Base-by-base conservation (phyloP, 331 rosid species). In the Ulmus americana region DNA sequence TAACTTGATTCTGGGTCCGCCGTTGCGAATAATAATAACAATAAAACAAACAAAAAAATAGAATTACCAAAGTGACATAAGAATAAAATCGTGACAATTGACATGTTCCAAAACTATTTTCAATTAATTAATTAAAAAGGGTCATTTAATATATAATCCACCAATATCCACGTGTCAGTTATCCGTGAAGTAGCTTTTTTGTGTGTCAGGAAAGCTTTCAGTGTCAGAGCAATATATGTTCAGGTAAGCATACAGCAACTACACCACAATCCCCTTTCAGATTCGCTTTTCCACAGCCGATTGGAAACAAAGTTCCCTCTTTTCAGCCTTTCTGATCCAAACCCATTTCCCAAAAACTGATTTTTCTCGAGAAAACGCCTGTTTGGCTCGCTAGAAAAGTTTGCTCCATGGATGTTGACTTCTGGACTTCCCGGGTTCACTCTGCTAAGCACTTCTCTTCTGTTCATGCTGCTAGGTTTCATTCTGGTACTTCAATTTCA, bases 351-450 rank as follows among this genome's bases (percentile, higher is more conserved):
- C 42, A 12, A 4, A 14, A 1, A 1, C 8, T 11, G 18, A 11
- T 5, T 67, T 41, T 2, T 61, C 35, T 41, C 45, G 61, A 42
- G 55, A 47, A 73, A 62, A 67, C 16, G 41, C 70, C 49, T 59
- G 62, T 46, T 46, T 61, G 39, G 59, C 49, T 70, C 48, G 59
- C 67, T 53, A 64, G 68, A 44, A 28, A 22, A 64, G 48, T 70
- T 74, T 43, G 44, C 55, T 47, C 77, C 77, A 94, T 94, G 97
- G 95, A 84, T 77, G 70, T 86, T 62, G 87, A 86, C 75, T 74
- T 79, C 79, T 84, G 88, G 81, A 70, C 90, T 70, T 80, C 81
- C 16, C 68, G 81, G 68, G 63, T 80, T 71, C 86, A 72, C 62
- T 69, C 90, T 63, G 74, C 72, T 18, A 84, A 71, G 46, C 87